These are phyloP conservation scores for Fusarium acutatum DNA, from an alignment of 2,329 filamentous ascomycete genomes.

Conservation along the genomic window DNA sequence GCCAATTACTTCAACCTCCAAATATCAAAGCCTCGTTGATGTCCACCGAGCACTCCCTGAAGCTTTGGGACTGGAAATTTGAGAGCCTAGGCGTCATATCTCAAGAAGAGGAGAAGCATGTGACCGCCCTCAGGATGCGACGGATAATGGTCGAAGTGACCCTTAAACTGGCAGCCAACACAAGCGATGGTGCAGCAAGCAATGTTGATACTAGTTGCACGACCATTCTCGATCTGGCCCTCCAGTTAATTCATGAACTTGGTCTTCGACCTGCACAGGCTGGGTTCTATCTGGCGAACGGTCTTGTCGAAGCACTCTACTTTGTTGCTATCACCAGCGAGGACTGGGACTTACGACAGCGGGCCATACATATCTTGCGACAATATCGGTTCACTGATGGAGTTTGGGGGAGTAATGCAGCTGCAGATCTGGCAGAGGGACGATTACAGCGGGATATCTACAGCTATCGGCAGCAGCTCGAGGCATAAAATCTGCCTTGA, in stretches of 20 bases:
- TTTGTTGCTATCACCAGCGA: background rate
- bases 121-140: background rate
- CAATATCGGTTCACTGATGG: background rate
- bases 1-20: accelerated
- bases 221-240: accelerated
- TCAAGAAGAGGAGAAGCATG: background rate
- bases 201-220: background rate
- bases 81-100: accelerated
- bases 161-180: accelerated
- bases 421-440: background rate
- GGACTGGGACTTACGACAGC: background rate
- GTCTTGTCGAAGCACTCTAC: background rate
- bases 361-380: background rate
- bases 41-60: accelerated
- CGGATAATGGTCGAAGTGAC: background rate
- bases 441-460: background rate
- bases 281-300: accelerated
- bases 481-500: background rate
- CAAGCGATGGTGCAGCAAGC: accelerated
- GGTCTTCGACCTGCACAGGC: background rate
- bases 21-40: accelerated
- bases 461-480: background rate
- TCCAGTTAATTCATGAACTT: background rate
- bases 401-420: background rate
- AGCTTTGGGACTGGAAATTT: background rate